phyloP scores from a whole-genome alignment of 176 grass and related monocot species.

The Raddia guianensis region DNA sequence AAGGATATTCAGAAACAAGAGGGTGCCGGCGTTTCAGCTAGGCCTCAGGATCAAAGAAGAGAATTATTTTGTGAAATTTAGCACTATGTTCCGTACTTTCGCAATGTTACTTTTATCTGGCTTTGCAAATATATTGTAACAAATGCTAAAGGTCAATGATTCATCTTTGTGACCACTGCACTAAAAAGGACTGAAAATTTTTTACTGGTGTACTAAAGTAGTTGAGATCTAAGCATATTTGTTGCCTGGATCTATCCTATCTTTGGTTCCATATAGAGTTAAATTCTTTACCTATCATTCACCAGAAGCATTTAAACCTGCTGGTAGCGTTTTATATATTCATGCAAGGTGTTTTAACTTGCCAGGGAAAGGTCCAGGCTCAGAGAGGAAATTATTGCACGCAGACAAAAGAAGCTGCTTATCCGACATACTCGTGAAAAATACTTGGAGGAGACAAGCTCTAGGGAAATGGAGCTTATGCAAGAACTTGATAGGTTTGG shows the following conservation, averaged over 20 bases:
- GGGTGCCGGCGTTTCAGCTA: too few species aligned
- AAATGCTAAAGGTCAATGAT: not conserved
- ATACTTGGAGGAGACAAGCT: constrained; percentile 73
- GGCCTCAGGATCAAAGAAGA: too few species aligned
- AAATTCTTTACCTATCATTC: not conserved
- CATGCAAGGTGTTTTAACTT: constrained; percentile 28
- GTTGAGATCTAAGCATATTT: not conserved
- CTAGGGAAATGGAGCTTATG: constrained; percentile 83
- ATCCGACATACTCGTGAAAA: constrained; percentile 81
- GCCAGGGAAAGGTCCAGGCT: constrained; percentile 79
- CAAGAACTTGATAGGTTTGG: constrained; percentile 91
- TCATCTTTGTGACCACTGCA: constrained; percentile 1
- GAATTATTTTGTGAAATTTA: too few species aligned
- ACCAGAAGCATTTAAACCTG: constrained; percentile 19
- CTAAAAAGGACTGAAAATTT: not conserved
- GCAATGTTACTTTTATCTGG: not conserved
- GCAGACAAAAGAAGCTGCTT: constrained; percentile 86
- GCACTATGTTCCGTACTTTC: too few species aligned
- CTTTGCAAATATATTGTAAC: not conserved
- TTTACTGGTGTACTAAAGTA: not conserved
- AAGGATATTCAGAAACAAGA: too few species aligned
- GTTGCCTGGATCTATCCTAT: not conserved
- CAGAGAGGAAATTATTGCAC: constrained; percentile 82
- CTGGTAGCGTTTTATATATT: constrained; percentile 18
- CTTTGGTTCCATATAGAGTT: not conserved